These are phyloP conservation scores for Boletus tomentosulus DNA, from an alignment of 768 basidiomycete species.

Conservation along the genomic window DNA sequence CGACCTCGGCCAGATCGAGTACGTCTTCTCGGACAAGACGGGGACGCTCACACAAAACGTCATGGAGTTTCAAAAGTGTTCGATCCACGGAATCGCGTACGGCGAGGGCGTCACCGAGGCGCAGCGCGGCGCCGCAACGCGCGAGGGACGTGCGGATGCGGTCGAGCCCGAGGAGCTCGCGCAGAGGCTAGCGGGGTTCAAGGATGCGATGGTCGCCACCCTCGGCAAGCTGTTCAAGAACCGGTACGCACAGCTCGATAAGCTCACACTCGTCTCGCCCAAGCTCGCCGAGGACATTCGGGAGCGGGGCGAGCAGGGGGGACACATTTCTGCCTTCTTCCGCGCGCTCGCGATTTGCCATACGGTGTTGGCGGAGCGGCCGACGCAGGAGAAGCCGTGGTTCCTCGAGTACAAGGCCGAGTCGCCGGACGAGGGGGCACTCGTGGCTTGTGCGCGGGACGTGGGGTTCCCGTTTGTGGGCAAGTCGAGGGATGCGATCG, in stretches of 20 bases:
- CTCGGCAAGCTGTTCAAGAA: constrained; percentile 86
- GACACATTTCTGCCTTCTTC: constrained; percentile 79
- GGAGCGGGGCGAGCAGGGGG: constrained; percentile 57
- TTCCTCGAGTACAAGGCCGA: constrained; percentile 90
- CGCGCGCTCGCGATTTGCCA: constrained; percentile 95
- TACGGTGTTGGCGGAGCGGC: constrained; percentile 78
- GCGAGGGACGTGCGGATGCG: constrained; percentile 66
- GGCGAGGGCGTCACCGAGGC: constrained; percentile 97
- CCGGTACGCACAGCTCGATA: constrained; percentile 73
- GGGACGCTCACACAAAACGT: constrained; percentile 97
- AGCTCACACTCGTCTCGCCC: constrained; percentile 85
- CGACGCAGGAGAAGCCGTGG: constrained; percentile 61
- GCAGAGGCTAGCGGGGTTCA: constrained; percentile 58
- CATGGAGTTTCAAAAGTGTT: constrained; percentile 98
- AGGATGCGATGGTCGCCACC: constrained; percentile 68
- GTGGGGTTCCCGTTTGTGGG: constrained; percentile 88
- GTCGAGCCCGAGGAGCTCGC: constrained; percentile 70
- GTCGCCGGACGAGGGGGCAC: constrained; percentile 91
- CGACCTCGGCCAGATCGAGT: constrained; percentile 98
- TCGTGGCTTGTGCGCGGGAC: constrained; percentile 89
- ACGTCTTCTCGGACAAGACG: constrained; percentile 91
- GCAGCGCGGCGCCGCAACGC: constrained; percentile 84
- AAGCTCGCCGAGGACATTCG: constrained; percentile 76
- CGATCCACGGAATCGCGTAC: constrained; percentile 76
- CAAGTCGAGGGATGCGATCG: constrained; percentile 67